A percentile compares a stretch with the other conserved stretches of the same genome.
These are phyloP conservation scores for Phytophthora boehmeriae DNA, from an alignment of 352 stramenopile genomes.

Conservation along the genomic window DNA sequence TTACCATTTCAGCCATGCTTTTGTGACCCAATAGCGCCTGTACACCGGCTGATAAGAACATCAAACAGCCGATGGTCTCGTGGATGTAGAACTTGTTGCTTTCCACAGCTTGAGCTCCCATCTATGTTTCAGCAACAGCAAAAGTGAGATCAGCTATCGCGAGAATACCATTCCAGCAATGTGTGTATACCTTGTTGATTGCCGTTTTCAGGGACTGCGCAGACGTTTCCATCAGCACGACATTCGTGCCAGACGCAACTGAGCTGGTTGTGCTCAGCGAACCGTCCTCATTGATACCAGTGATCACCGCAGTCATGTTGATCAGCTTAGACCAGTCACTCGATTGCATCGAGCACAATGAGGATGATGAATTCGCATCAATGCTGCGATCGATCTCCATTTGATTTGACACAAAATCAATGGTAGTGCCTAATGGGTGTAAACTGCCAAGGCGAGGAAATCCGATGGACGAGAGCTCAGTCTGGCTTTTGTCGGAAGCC, in stretches of 20 bases:
- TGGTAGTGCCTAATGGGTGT: slow-evolving; percentile 81
- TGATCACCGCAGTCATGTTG: slow-evolving; percentile 88
- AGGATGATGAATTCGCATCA: slow-evolving; percentile 58
- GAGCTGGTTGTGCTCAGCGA: slow-evolving; percentile 85
- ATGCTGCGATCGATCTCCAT: slow-evolving; percentile 66
- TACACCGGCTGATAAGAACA: slow-evolving; percentile 88
- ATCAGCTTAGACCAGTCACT: slow-evolving; percentile 84
- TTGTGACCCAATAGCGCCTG: slow-evolving; percentile 87
- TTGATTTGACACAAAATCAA: slow-evolving; percentile 80
- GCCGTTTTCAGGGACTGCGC: slow-evolving; percentile 79
- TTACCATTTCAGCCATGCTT: slow-evolving; percentile 89
- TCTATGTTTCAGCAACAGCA: slow-evolving; percentile 36
- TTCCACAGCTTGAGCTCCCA: slow-evolving; percentile 73
- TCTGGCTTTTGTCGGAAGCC: slow-evolving; percentile 75
- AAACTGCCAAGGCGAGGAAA: slow-evolving; percentile 86
- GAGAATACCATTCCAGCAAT: background rate
- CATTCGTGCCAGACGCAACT: slow-evolving; percentile 73
- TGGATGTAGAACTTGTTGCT: slow-evolving; percentile 85
- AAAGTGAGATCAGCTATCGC: background rate
- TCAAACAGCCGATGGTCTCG: slow-evolving; percentile 83
- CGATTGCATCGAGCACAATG: slow-evolving; percentile 80
- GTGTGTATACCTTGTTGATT: slow-evolving; percentile 77
- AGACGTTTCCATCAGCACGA: slow-evolving; percentile 90
- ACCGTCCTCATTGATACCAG: slow-evolving; percentile 81
- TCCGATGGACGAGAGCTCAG: slow-evolving; percentile 72